These are phyloP conservation scores for Beta vulgaris DNA, from an alignment of 148 eudicot species.

Conservation along the genomic window DNA sequence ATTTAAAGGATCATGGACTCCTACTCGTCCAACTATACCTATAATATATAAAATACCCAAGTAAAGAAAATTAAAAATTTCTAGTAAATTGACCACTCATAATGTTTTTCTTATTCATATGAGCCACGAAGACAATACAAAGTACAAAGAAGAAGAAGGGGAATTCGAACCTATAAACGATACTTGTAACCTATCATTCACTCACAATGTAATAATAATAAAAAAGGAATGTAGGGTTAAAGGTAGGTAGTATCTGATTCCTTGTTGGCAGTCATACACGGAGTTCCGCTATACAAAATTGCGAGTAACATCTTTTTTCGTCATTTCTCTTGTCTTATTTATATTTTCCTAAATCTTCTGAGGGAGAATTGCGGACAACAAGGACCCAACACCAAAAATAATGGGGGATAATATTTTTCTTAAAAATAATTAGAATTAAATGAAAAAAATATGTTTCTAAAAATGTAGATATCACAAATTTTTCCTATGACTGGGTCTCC, in stretches of 20 bases:
- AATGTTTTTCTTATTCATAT: too few relatives aligned
- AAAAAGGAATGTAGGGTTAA: too few relatives aligned
- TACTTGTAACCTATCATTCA: too few relatives aligned
- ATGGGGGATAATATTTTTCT: neutral
- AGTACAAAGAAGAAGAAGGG: too few relatives aligned
- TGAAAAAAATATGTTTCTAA: conserved; percentile 19
- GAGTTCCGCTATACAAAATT: conserved; percentile 6
- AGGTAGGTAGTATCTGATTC: neutral
- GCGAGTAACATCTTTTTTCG: neutral
- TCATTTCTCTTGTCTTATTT: neutral
- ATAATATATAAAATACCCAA: too few relatives aligned
- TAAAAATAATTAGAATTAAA: neutral
- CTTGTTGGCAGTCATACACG: conserved; percentile 6
- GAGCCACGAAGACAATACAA: too few relatives aligned
- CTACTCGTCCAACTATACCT: too few relatives aligned
- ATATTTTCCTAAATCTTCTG: conserved; percentile 1
- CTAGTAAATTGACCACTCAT: too few relatives aligned
- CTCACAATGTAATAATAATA: too few relatives aligned
- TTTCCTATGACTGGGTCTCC: conserved; percentile 42
- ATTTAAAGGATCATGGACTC: too few relatives aligned
- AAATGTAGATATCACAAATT: conserved; percentile 48
- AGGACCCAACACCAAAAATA: conserved; percentile 11
- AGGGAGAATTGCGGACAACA: neutral
- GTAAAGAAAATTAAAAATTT: too few relatives aligned
- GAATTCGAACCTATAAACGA: too few relatives aligned